Evolutionary conservation across 2,329 filamentous ascomycete species (phyloP).

Genomic region (Ophiostoma montium): DNA sequence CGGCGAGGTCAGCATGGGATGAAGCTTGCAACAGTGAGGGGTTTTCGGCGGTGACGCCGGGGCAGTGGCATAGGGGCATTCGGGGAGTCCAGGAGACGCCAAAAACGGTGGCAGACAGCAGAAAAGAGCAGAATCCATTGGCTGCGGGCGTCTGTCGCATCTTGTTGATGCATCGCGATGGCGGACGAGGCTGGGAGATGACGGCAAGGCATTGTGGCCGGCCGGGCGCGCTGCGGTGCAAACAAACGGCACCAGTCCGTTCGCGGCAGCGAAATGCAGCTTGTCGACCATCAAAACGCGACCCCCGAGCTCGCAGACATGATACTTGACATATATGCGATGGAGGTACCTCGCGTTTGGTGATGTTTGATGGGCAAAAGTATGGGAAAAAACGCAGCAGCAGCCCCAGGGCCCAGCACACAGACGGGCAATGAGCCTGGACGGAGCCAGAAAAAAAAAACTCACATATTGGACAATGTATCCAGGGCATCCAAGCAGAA

Average conservation of each 20-base stretch:
- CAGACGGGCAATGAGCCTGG: background rate
- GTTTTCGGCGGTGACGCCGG: slow-evolving; percentile 7
- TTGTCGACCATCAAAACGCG: background rate
- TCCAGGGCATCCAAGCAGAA: background rate
- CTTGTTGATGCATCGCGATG: slow-evolving; percentile 8
- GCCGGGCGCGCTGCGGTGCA: background rate
- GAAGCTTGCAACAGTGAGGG: slow-evolving; percentile 16
- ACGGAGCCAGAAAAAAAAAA: background rate
- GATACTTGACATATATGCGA: slow-evolving; percentile 5
- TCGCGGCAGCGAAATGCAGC: background rate
- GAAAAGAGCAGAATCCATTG: background rate
- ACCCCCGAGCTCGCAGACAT: background rate
- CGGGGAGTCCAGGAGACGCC: background rate
- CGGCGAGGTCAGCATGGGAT: slow-evolving; percentile 30
- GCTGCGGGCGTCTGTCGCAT: slow-evolving; percentile 11
- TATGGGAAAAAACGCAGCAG: background rate
- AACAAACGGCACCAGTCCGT: slow-evolving; percentile 1
- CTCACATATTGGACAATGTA: background rate
- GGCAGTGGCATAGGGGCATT: background rate
- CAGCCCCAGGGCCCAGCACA: background rate
- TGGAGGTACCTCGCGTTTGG: slow-evolving; percentile 9
- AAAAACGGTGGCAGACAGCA: background rate
- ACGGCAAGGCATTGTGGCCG: slow-evolving; percentile 11
- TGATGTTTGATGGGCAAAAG: slow-evolving; percentile 9
- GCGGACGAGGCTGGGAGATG: slow-evolving; percentile 13